phyloP scores from a whole-genome alignment of 495 filamentous ascomycete genomes.

The Hapsidospora chrysogenum region DNA sequence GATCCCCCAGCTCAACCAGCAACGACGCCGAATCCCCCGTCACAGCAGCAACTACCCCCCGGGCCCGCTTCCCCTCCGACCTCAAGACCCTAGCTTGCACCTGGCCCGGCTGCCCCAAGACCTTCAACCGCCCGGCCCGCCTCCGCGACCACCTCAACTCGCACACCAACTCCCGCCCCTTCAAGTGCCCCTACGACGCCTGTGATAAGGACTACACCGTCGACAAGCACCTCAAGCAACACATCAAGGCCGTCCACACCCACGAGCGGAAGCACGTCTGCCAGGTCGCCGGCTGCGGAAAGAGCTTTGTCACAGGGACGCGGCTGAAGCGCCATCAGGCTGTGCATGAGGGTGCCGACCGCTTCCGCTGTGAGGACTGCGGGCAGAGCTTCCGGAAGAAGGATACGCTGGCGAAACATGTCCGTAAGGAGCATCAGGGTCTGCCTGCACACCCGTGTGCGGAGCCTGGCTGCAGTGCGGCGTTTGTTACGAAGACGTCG shows the following conservation, averaged over 20 bases:
- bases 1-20: neutral
- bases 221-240: slow-evolving; percentile 64
- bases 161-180: slow-evolving; percentile 65
- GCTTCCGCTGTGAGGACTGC: slow-evolving; percentile 62
- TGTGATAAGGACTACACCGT: slow-evolving; percentile 76
- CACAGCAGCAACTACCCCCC: slow-evolving; percentile 29
- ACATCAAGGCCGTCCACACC: slow-evolving; percentile 68
- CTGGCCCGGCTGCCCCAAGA: slow-evolving; percentile 51
- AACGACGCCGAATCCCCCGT: slow-evolving; percentile 7
- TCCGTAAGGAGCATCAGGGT: slow-evolving; percentile 53
- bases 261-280: slow-evolving; percentile 56
- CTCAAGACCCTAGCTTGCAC: slow-evolving; percentile 58
- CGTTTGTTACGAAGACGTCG: slow-evolving; percentile 52
- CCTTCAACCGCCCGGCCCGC: slow-evolving; percentile 76
- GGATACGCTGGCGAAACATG: slow-evolving; percentile 69
- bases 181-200: slow-evolving; percentile 42
- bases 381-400: slow-evolving; percentile 73
- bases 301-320: slow-evolving; percentile 61
- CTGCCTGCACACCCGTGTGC: slow-evolving; percentile 51
- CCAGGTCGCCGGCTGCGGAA: slow-evolving; percentile 51
- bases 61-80: slow-evolving; percentile 46
- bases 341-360: slow-evolving; percentile 50
- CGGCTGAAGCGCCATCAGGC: slow-evolving; percentile 51
- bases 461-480: slow-evolving; percentile 46
- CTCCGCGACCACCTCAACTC: slow-evolving; percentile 62